Conservation (phyloP, 164 flowering plant genomes). For the Dillenia suffruticosa region DNA sequence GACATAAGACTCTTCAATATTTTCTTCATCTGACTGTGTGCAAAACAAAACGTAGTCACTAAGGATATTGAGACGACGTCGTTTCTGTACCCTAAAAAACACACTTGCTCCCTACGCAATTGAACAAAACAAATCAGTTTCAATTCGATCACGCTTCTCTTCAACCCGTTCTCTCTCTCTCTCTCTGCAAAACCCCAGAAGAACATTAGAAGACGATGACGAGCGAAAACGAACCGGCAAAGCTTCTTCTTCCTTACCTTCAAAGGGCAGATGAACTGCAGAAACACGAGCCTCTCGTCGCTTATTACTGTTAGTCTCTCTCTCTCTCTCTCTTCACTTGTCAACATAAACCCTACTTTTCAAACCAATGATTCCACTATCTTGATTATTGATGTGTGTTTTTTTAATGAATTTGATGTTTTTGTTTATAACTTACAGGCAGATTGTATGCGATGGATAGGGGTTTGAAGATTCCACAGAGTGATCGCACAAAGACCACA, state of each 20-base stretch:
- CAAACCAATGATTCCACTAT: background rate
- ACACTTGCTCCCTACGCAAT: no score
- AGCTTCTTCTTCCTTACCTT: slow-evolving; percentile 67
- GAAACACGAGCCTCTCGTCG: slow-evolving; percentile 79
- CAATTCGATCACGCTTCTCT: no score
- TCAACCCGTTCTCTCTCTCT: no score
- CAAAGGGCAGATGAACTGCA: slow-evolving; percentile 78
- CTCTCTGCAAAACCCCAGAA: no score
- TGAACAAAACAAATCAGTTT: no score
- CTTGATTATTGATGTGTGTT: background rate
- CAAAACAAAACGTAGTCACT: no score
- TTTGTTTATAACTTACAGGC: slow-evolving; percentile 26
- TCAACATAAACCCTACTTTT: background rate
- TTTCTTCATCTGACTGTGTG: no score
- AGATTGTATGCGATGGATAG: slow-evolving; percentile 75
- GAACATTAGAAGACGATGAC: slow-evolving; percentile 22
- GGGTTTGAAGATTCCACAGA: slow-evolving; percentile 58
- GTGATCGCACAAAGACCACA: slow-evolving; percentile 62
- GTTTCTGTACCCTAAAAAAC: no score
- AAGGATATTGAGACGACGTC: no score
- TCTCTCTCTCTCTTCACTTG: background rate
- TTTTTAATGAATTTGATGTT: background rate
- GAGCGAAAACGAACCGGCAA: slow-evolving; percentile 57
- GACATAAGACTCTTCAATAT: no score
- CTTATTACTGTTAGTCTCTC: slow-evolving; percentile 49